Evolutionary conservation across 2,329 filamentous ascomycete genomes (phyloP).

Genomic region (Fusarium chaquense): DNA sequence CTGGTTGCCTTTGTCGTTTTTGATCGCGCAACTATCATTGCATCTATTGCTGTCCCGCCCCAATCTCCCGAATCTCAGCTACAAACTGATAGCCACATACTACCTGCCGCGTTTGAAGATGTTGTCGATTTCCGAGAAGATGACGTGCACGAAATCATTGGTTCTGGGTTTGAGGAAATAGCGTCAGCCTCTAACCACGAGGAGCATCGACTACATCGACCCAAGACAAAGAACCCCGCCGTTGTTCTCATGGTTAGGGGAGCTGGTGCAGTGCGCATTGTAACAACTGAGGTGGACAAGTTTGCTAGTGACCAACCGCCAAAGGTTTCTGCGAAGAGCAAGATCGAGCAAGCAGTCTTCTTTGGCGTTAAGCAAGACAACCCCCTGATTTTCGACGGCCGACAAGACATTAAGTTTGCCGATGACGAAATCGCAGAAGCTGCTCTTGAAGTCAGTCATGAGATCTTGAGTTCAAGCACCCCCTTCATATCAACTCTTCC

Average conservation of each 20-base stretch:
- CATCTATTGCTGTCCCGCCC: constrained; percentile 75
- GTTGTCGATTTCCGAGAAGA: constrained; percentile 81
- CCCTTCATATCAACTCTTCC: constrained; percentile 78
- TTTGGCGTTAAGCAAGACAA: constrained; percentile 86
- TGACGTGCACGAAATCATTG: constrained; percentile 71
- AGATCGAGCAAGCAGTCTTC: constrained; percentile 94
- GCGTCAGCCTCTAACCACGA: constrained; percentile 53
- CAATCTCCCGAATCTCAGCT: constrained; percentile 83
- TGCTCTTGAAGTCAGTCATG: constrained; percentile 80
- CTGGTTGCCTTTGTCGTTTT: constrained; percentile 87
- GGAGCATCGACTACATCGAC: constrained; percentile 62
- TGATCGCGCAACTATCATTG: constrained; percentile 79
- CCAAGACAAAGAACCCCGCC: constrained; percentile 71
- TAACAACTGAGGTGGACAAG: constrained; percentile 69
- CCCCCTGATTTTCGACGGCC: constrained; percentile 84
- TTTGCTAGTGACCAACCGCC: constrained; percentile 70
- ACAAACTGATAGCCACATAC: constrained; percentile 72
- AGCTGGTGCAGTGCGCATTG: constrained; percentile 70
- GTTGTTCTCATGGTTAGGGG: constrained; percentile 73
- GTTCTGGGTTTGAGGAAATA: constrained; percentile 73
- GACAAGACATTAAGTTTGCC: constrained; percentile 74
- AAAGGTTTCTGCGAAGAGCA: constrained; percentile 83
- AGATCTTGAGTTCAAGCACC: constrained; percentile 83
- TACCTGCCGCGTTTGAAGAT: constrained; percentile 83
- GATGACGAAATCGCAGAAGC: constrained; percentile 79